Conservation (phyloP, 2,329 filamentous ascomycete species). For the Pseudopithomyces maydicus region DNA sequence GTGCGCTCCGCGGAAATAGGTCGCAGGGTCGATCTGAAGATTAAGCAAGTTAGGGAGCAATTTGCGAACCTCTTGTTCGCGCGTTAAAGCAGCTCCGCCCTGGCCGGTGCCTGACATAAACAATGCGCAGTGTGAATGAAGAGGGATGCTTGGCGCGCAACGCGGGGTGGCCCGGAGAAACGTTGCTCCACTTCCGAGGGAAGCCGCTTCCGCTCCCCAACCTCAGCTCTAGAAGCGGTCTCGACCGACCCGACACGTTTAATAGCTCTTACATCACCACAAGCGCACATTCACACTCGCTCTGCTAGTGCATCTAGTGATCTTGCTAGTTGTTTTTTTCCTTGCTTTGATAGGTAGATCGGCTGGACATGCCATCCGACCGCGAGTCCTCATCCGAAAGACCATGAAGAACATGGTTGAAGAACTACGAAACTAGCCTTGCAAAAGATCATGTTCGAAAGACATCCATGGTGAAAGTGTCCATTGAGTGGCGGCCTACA, state of each 20-base stretch:
- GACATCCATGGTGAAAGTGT: too few species aligned
- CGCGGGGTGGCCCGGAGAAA: background rate
- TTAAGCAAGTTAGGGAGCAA: background rate
- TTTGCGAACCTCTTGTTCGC: background rate
- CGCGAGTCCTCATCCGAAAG: too few species aligned
- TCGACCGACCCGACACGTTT: background rate
- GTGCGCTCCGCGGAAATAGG: background rate
- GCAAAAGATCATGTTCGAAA: too few species aligned
- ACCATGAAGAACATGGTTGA: too few species aligned
- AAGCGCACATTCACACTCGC: too few species aligned
- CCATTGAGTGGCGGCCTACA: too few species aligned
- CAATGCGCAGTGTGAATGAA: constrained; percentile 5
- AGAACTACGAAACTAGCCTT: too few species aligned
- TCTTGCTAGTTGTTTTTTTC: too few species aligned
- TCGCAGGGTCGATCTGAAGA: background rate
- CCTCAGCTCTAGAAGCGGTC: background rate
- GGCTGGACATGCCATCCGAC: too few species aligned
- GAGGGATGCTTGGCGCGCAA: constrained; percentile 1
- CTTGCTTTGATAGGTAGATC: too few species aligned
- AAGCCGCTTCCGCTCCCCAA: background rate
- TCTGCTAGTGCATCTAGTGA: too few species aligned
- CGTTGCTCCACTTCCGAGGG: background rate
- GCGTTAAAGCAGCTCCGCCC: background rate
- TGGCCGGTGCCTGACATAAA: constrained; percentile 2
- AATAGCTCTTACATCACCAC: constrained; percentile 1